phyloP scores from a whole-genome alignment of 805 yeast species.

The Ogataea thermomethanolica region DNA sequence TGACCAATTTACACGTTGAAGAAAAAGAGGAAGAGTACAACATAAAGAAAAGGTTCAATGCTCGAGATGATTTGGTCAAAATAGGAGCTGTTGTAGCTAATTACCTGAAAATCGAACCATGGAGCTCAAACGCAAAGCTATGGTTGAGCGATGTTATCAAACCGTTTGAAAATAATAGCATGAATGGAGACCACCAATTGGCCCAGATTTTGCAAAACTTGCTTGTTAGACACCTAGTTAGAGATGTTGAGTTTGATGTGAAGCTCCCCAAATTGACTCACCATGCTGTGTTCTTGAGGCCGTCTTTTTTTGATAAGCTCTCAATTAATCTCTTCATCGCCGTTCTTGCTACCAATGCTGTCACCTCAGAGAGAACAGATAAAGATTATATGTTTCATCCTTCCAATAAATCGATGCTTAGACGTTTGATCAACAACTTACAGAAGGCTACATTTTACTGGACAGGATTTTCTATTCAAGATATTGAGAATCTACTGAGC shows the following conservation, averaged over 20 bases:
- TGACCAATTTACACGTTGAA: constrained; percentile 52
- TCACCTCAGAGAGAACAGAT: constrained; percentile 65
- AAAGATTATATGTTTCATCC: constrained; percentile 71
- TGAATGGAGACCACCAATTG: constrained; percentile 42
- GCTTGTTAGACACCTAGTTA: constrained; percentile 53
- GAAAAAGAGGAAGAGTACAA: constrained; percentile 38
- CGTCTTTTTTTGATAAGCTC: constrained; percentile 58
- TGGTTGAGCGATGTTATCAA: constrained; percentile 47
- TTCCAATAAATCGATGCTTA: constrained; percentile 48
- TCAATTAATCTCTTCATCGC: constrained; percentile 63
- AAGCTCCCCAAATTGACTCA: constrained; percentile 57
- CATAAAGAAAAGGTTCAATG: constrained; percentile 48
- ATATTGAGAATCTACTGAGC: constrained; percentile 48
- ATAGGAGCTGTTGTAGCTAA: constrained; percentile 51
- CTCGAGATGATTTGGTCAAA: constrained; percentile 49
- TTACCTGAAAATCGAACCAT: constrained; percentile 59
- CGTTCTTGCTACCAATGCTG: constrained; percentile 69
- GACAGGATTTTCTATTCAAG: constrained; percentile 66
- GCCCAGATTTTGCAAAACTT: constrained; percentile 42
- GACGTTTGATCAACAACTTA: constrained; percentile 55
- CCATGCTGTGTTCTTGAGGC: constrained; percentile 53
- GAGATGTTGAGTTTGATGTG: constrained; percentile 53
- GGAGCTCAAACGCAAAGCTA: constrained; percentile 41
- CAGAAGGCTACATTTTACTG: constrained; percentile 70
- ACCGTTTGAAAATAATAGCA: constrained; percentile 42